A percentile compares a stretch with the other conserved stretches of the same genome.
Conservation (phyloP, 2,329 filamentous ascomycete genomes). For the Ceratocystis eucalypticola region DNA sequence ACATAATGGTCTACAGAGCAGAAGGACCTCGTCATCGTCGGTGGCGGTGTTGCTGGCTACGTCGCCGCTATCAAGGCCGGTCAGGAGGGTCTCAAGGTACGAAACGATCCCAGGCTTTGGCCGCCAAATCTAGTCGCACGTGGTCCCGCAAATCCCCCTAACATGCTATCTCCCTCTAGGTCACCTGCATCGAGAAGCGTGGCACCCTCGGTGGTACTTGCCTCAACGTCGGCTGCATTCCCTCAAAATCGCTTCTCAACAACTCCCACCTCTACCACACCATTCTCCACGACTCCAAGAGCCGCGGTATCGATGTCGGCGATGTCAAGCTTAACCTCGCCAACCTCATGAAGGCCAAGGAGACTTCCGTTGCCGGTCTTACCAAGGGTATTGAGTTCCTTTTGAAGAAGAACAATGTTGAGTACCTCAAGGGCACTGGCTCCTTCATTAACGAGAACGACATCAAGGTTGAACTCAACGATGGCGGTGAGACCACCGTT, state of each 20-base stretch:
- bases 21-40: slow-evolving; percentile 94
- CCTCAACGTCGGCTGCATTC: slow-evolving; percentile 97
- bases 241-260: slow-evolving; percentile 98
- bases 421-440: slow-evolving; percentile 90
- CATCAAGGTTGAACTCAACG: slow-evolving; percentile 75
- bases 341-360: slow-evolving; percentile 98
- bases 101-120: slow-evolving; percentile 13
- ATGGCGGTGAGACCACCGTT: slow-evolving; percentile 79
- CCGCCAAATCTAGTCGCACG: neutral
- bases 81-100: slow-evolving; percentile 89
- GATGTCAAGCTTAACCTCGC: slow-evolving; percentile 91
- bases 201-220: slow-evolving; percentile 90
- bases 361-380: slow-evolving; percentile 71
- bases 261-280: slow-evolving; percentile 98
- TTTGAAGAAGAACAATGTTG: slow-evolving; percentile 98
- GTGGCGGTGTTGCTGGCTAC: slow-evolving; percentile 95
- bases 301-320: slow-evolving; percentile 91
- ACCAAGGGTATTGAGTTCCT: slow-evolving; percentile 98
- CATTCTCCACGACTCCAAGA: slow-evolving; percentile 91
- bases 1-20: slow-evolving; percentile 46
- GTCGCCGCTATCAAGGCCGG: slow-evolving; percentile 98
- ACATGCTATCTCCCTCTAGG: slow-evolving; percentile 37
- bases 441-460: slow-evolving; percentile 82
- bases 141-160: neutral
- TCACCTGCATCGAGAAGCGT: slow-evolving; percentile 96